phyloP scores from a whole-genome alignment of 306 rosid species.

The Lagenaria siceraria region DNA sequence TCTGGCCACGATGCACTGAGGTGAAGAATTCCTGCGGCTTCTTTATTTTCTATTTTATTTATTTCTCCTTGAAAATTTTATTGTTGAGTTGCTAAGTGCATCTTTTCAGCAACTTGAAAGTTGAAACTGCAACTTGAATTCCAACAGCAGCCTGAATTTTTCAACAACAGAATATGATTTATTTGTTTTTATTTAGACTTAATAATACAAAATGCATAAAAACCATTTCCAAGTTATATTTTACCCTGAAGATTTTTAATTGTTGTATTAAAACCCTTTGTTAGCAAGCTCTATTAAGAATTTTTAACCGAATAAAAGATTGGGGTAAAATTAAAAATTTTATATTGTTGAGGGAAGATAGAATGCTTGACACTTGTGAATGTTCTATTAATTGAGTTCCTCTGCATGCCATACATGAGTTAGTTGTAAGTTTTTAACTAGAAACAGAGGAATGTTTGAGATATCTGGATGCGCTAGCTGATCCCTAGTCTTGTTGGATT shows the following conservation, averaged over 20 bases:
- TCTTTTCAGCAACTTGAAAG: neutral
- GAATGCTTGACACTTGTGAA: neutral
- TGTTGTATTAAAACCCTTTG: neutral
- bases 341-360: too few species aligned
- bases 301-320: neutral
- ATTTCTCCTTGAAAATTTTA: neutral
- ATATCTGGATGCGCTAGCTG: too few species aligned
- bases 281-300: neutral
- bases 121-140: too few species aligned
- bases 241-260: neutral
- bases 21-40: conserved; percentile 19
- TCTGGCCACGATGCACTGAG: conserved; percentile 39
- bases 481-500: too few species aligned
- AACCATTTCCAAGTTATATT: neutral
- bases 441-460: neutral
- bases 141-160: too few species aligned
- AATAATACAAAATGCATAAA: neutral
- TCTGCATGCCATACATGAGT: neutral
- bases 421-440: too few species aligned
- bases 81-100: neutral
- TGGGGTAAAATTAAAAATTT: neutral
- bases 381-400: neutral
- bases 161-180: neutral
- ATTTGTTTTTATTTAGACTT: neutral
- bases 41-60: neutral